Evolutionary conservation across 1,284 basidiomycete genomes (phyloP).

Genomic region (Trichosporon faecale): DNA sequence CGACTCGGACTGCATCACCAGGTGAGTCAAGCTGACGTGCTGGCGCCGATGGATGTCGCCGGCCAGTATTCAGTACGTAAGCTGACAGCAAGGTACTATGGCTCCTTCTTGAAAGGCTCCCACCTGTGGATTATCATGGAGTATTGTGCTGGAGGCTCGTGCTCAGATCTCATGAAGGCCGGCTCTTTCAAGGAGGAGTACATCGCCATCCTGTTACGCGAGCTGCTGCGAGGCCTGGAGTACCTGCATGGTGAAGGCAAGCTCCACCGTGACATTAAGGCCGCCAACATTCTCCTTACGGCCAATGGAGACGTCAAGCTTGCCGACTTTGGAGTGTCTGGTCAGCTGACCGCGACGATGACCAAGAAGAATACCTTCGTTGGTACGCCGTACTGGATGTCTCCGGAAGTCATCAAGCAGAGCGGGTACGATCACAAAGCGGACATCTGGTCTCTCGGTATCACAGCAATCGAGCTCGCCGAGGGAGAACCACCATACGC

Average conservation of each 20-base stretch:
- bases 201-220: conserved; percentile 92
- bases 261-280: conserved; percentile 97
- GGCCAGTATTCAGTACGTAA: neutral
- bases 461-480: conserved; percentile 95
- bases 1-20: conserved; percentile 92
- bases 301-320: conserved; percentile 93
- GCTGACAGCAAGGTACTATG: conserved; percentile 72
- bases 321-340: conserved; percentile 97
- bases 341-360: conserved; percentile 92
- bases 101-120: conserved; percentile 89
- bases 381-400: conserved; percentile 98
- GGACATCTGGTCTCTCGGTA: conserved; percentile 92
- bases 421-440: conserved; percentile 98
- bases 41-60: neutral
- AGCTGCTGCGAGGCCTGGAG: conserved; percentile 81
- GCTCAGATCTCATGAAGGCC: conserved; percentile 80
- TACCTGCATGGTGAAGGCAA: conserved; percentile 96
- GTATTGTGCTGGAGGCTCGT: conserved; percentile 62
- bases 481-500: conserved; percentile 97
- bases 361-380: conserved; percentile 99
- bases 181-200: conserved; percentile 97
- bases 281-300: conserved; percentile 91
- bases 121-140: conserved; percentile 99
- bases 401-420: conserved; percentile 98
- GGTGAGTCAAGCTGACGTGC: conserved; percentile 58